Evolutionary conservation across 345 rosid species (phyloP).

Genomic region (Hibiscus tridactylites): DNA sequence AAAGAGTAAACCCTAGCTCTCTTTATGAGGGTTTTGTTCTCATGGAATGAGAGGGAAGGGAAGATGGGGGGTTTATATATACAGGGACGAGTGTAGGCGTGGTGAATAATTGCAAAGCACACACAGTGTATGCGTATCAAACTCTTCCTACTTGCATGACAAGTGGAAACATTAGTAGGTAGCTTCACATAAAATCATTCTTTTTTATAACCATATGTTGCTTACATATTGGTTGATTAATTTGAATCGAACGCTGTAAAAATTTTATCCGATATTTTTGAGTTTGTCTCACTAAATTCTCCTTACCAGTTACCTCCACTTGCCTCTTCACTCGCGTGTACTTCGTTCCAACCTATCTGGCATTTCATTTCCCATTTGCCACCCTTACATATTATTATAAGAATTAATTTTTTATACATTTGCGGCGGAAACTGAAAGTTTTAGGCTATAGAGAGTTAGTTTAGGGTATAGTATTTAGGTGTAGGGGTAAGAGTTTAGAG

Average conservation of each 20-base stretch:
- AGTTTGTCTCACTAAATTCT: not conserved
- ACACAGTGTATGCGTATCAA: conserved; percentile 30
- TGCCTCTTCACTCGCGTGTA: conserved; percentile 18
- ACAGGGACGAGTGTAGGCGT: not conserved
- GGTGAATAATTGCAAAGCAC: not conserved
- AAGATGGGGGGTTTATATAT: conserved; percentile 26
- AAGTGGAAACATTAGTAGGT: conserved; percentile 58
- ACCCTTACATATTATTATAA: too few species aligned
- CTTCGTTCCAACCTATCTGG: conserved; percentile 2
- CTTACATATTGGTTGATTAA: too few species aligned
- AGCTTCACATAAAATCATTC: conserved; percentile 39
- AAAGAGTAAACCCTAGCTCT: conserved; percentile 10
- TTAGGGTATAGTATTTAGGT: too few species aligned
- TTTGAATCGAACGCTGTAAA: too few species aligned
- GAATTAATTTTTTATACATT: too few species aligned
- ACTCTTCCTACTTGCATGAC: conserved; percentile 56
- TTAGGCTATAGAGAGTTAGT: too few species aligned
- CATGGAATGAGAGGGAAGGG: not conserved
- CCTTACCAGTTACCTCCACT: not conserved
- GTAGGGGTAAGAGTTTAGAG: too few species aligned
- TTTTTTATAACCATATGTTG: too few species aligned
- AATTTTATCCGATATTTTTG: too few species aligned
- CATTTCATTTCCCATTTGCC: not conserved
- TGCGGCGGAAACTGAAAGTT: too few species aligned
- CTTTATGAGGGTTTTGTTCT: not conserved